Conservation (phyloP, 192 early-diverging fungal genomes). For the Ambispora gerdemannii region DNA sequence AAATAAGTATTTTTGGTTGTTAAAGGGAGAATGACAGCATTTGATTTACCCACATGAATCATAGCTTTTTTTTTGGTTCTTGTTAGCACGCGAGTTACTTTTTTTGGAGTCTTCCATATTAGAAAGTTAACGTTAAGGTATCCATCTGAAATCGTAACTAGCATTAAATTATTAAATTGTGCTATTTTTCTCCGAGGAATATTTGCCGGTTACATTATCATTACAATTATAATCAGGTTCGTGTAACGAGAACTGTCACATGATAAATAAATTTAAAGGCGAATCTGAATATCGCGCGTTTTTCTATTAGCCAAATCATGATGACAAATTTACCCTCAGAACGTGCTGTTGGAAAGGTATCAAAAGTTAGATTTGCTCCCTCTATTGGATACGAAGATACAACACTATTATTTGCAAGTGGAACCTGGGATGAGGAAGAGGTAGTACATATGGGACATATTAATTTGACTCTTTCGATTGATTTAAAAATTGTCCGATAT, state of each 20-base stretch:
- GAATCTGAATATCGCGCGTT: too few relatives aligned
- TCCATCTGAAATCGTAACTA: too few relatives aligned
- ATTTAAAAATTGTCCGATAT: not conserved
- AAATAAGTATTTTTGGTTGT: too few relatives aligned
- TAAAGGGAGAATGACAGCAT: constrained; percentile 19
- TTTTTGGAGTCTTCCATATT: not conserved
- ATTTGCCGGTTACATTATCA: too few relatives aligned
- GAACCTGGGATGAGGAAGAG: constrained; percentile 30
- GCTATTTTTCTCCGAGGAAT: too few relatives aligned
- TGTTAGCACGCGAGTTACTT: not conserved
- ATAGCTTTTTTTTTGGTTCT: not conserved
- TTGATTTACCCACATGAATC: not conserved
- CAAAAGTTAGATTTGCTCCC: constrained; percentile 27
- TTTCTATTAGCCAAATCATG: too few relatives aligned
- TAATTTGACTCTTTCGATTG: not conserved
- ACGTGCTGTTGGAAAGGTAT: constrained; percentile 21
- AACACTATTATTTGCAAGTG: constrained; percentile 23
- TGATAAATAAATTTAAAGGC: too few relatives aligned
- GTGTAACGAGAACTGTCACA: too few relatives aligned
- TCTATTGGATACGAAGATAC: constrained; percentile 2
- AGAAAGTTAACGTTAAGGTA: not conserved
- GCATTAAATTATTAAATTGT: too few relatives aligned
- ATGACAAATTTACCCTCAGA: not conserved
- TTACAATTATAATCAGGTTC: too few relatives aligned
- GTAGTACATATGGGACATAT: not conserved